Percentiles rank a stretch among this genome's conserved stretches.
These are phyloP conservation scores for Fusarium protoensiforme DNA, from an alignment of 2,329 filamentous ascomycete species.

Conservation along the genomic window DNA sequence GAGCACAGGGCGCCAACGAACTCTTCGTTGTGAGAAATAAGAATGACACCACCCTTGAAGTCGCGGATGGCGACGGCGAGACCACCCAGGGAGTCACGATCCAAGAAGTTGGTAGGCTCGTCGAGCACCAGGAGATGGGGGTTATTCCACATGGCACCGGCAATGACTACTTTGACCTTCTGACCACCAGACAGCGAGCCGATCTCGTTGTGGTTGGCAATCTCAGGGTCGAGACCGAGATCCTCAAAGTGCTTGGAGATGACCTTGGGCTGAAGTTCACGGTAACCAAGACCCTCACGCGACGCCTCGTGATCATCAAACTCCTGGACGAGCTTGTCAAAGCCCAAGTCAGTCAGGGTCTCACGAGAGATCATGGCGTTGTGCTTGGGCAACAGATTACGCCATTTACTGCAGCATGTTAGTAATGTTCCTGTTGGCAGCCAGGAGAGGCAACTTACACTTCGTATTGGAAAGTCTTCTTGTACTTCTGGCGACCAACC, in stretches of 20 bases:
- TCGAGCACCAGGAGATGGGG: constrained; percentile 96
- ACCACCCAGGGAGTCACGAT: constrained; percentile 95
- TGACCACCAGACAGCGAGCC: constrained; percentile 95
- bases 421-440: constrained; percentile 26
- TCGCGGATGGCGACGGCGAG: constrained; percentile 97
- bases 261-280: constrained; percentile 89
- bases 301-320: constrained; percentile 99
- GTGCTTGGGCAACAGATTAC: constrained; percentile 86
- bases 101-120: constrained; percentile 99
- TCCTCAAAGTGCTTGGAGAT: constrained; percentile 99
- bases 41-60: constrained; percentile 97
- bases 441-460: constrained; percentile 67
- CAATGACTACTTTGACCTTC: constrained; percentile 98
- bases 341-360: constrained; percentile 86
- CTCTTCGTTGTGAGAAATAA: constrained; percentile 99
- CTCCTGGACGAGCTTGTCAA: constrained; percentile 94
- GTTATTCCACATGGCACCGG: constrained; percentile 98
- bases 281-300: constrained; percentile 97
- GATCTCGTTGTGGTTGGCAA: constrained; percentile 99
- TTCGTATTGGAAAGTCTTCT: constrained; percentile 99
- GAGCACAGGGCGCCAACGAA: constrained; percentile 96
- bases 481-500: constrained; percentile 97
- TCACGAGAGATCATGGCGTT: constrained; percentile 95
- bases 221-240: constrained; percentile 93
- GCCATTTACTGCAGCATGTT: constrained; percentile 78